Evolutionary conservation across 345 rosid genomes (phyloP).

Genomic region (Barbarea vulgaris): DNA sequence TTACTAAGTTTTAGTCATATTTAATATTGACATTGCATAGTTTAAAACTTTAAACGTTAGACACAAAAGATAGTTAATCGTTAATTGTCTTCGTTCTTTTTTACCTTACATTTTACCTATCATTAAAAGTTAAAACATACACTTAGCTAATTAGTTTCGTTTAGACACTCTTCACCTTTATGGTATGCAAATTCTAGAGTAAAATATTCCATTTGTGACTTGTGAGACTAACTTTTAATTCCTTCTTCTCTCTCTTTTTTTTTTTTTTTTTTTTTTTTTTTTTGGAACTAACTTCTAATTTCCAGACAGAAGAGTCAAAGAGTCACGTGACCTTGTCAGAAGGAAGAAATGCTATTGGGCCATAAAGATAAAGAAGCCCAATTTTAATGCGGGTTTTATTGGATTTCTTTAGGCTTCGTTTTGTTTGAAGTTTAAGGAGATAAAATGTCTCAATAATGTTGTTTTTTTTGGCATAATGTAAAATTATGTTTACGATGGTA

Average conservation of each 20-base stretch:
- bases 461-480: no score
- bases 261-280: no score
- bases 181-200: background rate
- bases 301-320: background rate
- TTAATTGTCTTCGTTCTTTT: background rate
- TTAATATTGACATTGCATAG: background rate
- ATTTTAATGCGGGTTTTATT: background rate
- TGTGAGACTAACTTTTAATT: background rate
- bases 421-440: background rate
- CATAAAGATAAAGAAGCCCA: background rate
- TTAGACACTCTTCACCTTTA: background rate
- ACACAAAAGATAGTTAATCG: background rate
- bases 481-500: background rate
- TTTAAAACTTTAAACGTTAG: background rate
- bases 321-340: background rate
- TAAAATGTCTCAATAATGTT: background rate
- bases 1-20: background rate
- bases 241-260: no score
- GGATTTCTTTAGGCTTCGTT: background rate
- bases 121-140: background rate
- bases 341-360: conserved; percentile 4
- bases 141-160: background rate
- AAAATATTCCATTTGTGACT: background rate
- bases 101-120: background rate
- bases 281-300: no score